These are phyloP conservation scores for Neurospora sublineolata DNA, from an alignment of 495 filamentous ascomycete genomes.

Conservation along the genomic window DNA sequence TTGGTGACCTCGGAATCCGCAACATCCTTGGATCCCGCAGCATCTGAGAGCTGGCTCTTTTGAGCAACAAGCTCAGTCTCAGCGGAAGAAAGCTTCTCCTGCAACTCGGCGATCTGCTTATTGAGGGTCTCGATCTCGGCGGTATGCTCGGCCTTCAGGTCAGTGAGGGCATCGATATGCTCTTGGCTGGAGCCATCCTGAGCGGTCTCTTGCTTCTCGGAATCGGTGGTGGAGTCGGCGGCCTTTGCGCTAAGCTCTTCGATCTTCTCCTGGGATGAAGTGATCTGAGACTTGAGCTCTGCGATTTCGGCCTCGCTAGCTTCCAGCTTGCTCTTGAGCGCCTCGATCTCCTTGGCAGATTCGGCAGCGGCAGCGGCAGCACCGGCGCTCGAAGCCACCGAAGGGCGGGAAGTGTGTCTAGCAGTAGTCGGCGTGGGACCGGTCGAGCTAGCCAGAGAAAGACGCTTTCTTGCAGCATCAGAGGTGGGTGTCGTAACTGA, in stretches of 20 bases:
- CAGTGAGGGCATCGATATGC: conserved; percentile 30
- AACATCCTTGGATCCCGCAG: conserved; percentile 24
- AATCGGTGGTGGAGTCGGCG: conserved; percentile 12
- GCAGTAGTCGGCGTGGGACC: conserved; percentile 9
- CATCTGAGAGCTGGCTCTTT: conserved; percentile 25
- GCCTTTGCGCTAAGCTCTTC: conserved; percentile 29
- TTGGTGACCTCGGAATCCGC: conserved; percentile 29
- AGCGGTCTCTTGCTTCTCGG: conserved; percentile 7
- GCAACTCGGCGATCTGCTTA: conserved; percentile 28
- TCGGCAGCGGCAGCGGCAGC: conserved; percentile 21
- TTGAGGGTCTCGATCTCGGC: conserved; percentile 32
- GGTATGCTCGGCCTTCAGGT: conserved; percentile 35
- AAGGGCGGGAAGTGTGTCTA: conserved; percentile 28
- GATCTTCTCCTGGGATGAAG: conserved; percentile 33
- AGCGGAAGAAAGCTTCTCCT: conserved; percentile 31
- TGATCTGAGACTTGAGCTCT: conserved; percentile 37
- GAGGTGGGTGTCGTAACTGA: conserved; percentile 22
- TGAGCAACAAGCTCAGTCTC: conserved; percentile 27
- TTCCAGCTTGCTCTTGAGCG: conserved; percentile 39
- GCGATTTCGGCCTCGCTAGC: conserved; percentile 36
- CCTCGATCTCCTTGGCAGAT: conserved; percentile 39
- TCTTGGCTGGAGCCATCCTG: conserved; percentile 24
- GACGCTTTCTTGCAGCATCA: conserved; percentile 37
- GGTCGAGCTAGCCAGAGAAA: conserved; percentile 28
- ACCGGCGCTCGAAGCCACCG: conserved; percentile 22